Percentiles rank a stretch among this genome's conserved stretches.
phyloP scores from a whole-genome alignment of 768 basidiomycete species.

The Pulveroboletus frians region DNA sequence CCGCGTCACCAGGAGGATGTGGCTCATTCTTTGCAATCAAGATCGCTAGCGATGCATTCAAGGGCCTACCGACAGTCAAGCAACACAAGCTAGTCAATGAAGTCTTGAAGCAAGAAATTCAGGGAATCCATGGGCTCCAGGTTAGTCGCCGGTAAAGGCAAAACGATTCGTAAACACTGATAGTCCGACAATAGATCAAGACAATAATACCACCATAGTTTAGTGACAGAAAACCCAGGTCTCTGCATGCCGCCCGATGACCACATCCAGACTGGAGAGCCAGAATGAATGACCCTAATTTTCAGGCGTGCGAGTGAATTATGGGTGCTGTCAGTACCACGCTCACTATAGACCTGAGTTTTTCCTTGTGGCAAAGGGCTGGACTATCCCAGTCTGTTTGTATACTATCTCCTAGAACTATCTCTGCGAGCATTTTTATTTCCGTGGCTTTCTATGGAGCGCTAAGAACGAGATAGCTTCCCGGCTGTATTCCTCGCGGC shows the following conservation, averaged over 20 bases:
- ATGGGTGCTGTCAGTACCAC: background rate
- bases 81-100: conserved; percentile 91
- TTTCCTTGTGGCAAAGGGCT: background rate
- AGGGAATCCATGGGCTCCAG: conserved; percentile 90
- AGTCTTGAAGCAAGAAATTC: conserved; percentile 82
- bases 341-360: background rate
- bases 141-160: conserved; percentile 40
- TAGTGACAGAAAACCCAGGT: conserved; percentile 2
- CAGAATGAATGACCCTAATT: background rate
- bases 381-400: background rate
- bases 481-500: conserved; percentile 49
- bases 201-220: conserved; percentile 31
- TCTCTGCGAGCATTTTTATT: background rate
- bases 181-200: conserved; percentile 35
- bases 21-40: conserved; percentile 95
- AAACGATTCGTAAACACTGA: conserved; percentile 3
- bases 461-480: conserved; percentile 64
- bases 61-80: conserved; percentile 81
- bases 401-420: background rate
- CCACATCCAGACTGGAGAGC: conserved; percentile 8
- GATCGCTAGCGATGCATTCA: conserved; percentile 81
- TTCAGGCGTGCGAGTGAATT: background rate
- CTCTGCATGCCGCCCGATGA: background rate
- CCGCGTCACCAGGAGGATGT: conserved; percentile 68
- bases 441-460: conserved; percentile 17